These are phyloP conservation scores for Telfairia occidentalis DNA, from an alignment of 331 rosid species.

Conservation along the genomic window DNA sequence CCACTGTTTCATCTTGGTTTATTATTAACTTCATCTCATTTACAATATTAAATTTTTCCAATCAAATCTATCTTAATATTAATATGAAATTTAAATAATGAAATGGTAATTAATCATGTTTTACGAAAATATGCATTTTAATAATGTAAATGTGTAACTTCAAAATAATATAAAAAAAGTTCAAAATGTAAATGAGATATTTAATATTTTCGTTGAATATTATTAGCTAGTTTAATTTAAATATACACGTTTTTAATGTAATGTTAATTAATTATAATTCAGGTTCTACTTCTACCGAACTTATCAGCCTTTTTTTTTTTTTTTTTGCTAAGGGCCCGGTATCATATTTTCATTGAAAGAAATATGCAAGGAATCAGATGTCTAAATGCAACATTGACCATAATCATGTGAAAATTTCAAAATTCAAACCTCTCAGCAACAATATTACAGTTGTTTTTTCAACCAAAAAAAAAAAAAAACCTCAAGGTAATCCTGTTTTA, in stretches of 20 bases:
- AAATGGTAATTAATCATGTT: too few species aligned
- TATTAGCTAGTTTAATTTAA: neutral
- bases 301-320: too few species aligned
- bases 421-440: neutral
- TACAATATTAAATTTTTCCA: too few species aligned
- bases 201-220: neutral
- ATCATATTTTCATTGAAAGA: neutral
- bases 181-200: neutral
- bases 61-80: too few species aligned
- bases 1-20: too few species aligned
- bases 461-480: neutral
- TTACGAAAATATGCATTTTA: too few species aligned
- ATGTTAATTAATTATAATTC: neutral
- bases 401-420: neutral
- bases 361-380: neutral
- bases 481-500: neutral
- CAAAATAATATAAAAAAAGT: too few species aligned
- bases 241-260: neutral
- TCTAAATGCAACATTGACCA: neutral
- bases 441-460: neutral
- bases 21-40: too few species aligned
- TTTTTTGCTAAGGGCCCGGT: too few species aligned
- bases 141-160: too few species aligned
- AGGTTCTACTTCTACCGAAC: neutral
- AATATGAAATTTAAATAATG: too few species aligned